A percentile compares a stretch with the other conserved stretches of the same genome.
These are phyloP conservation scores for Aspergillus olivimuriae DNA, from an alignment of 495 filamentous ascomycete genomes.

Conservation along the genomic window DNA sequence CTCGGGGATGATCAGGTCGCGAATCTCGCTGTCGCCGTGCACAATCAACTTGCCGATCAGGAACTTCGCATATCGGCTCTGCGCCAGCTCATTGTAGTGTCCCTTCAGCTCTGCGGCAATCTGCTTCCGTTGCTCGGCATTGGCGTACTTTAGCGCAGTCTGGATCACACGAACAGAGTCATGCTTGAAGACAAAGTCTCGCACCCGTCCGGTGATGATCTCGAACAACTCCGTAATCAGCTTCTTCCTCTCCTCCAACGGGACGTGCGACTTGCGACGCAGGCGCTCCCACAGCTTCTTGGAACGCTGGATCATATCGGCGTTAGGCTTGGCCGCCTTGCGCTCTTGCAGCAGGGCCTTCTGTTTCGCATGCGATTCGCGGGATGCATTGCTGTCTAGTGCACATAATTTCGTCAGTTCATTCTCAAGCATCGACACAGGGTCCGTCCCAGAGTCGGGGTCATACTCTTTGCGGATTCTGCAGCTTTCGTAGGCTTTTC, in stretches of 20 bases:
- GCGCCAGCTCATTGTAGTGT: conserved; percentile 74
- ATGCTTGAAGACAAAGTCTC: conserved; percentile 97
- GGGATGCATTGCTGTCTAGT: conserved; percentile 43
- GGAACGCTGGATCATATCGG: conserved; percentile 77
- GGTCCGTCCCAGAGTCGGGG: neutral
- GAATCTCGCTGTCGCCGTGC: conserved; percentile 76
- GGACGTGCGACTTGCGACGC: conserved; percentile 84
- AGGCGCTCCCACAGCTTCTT: conserved; percentile 97
- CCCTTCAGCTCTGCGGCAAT: conserved; percentile 87
- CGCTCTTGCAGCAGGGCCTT: conserved; percentile 81
- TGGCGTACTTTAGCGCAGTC: conserved; percentile 93
- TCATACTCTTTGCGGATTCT: conserved; percentile 27
- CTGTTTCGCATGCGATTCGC: conserved; percentile 88
- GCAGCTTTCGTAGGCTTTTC: conserved; percentile 10
- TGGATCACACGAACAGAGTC: conserved; percentile 93
- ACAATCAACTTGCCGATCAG: conserved; percentile 90
- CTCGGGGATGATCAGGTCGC: conserved; percentile 82
- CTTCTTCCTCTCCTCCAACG: conserved; percentile 74
- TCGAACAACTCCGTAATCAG: conserved; percentile 83
- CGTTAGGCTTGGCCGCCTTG: conserved; percentile 86
- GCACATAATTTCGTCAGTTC: neutral
- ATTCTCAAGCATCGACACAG: neutral
- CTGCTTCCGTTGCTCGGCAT: conserved; percentile 68
- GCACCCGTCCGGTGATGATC: conserved; percentile 82
- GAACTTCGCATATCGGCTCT: conserved; percentile 95